A percentile compares a stretch with the other conserved stretches of the same genome.
phyloP scores from a whole-genome alignment of 2,329 filamentous ascomycete species.

The Phaeoacremonium minimum region DNA sequence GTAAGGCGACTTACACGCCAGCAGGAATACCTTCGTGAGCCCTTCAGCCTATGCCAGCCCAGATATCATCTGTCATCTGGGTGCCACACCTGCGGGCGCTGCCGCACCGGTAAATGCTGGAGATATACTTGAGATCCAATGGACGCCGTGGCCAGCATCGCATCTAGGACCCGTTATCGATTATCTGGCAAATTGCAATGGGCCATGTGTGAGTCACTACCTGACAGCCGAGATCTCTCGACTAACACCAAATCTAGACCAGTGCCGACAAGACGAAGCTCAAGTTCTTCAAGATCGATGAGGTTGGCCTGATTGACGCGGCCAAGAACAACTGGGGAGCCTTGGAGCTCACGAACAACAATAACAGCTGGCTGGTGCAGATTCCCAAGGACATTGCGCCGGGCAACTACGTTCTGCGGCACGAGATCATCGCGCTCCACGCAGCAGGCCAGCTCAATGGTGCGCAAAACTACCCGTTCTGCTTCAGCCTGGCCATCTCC shows the following conservation, averaged over 20 bases:
- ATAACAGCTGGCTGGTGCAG: slow-evolving; percentile 43
- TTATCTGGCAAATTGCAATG: slow-evolving; percentile 27
- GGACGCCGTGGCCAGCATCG: slow-evolving; percentile 20
- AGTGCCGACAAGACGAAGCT: slow-evolving; percentile 25
- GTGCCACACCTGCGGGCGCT: slow-evolving; percentile 17
- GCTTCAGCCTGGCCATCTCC: slow-evolving; percentile 53
- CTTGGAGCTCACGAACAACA: slow-evolving; percentile 41
- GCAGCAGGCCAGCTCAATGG: slow-evolving; percentile 32
- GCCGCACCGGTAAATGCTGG: slow-evolving; percentile 19
- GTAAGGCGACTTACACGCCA: not conserved
- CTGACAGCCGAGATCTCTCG: not conserved
- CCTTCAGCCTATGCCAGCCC: slow-evolving; percentile 15
- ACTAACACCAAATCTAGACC: slow-evolving; percentile 13
- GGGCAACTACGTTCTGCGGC: slow-evolving; percentile 47
- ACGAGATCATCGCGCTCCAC: slow-evolving; percentile 49
- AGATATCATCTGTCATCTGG: slow-evolving; percentile 22
- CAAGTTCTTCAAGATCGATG: slow-evolving; percentile 28
- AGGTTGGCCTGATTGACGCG: slow-evolving; percentile 21
- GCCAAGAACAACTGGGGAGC: slow-evolving; percentile 26
- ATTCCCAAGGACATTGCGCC: slow-evolving; percentile 38
- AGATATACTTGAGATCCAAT: slow-evolving; percentile 18
- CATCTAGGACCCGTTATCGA: slow-evolving; percentile 28
- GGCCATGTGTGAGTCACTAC: not conserved
- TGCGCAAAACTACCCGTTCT: slow-evolving; percentile 49
- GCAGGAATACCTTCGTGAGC: slow-evolving; percentile 20